Evolutionary conservation across 1,284 basidiomycete genomes (phyloP).

Genomic region (Lentinula novae-zelandiae): DNA sequence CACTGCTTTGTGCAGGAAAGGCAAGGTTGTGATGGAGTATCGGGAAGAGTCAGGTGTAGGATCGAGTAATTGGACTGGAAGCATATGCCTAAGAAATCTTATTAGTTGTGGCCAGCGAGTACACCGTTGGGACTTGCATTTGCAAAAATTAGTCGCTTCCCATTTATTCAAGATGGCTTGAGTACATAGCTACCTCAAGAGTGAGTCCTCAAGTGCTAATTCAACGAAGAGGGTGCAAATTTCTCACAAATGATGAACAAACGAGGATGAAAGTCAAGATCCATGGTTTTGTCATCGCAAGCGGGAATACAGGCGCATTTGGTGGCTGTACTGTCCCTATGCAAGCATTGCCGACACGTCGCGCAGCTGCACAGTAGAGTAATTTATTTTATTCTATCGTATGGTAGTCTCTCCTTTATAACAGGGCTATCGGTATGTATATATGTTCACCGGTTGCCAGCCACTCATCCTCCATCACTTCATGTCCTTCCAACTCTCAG

Average conservation of each 20-base stretch:
- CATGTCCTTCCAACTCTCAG: no score
- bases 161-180: slow-evolving; percentile 60
- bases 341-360: background rate
- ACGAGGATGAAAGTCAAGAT: slow-evolving; percentile 7
- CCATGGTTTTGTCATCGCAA: slow-evolving; percentile 9
- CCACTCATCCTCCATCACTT: no score
- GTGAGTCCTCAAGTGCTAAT: background rate
- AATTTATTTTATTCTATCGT: no score
- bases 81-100: slow-evolving; percentile 70
- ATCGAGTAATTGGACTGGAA: slow-evolving; percentile 87
- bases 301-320: slow-evolving; percentile 11
- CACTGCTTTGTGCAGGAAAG: slow-evolving; percentile 92
- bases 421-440: no score
- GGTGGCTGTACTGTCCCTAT: background rate
- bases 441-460: no score
- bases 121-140: slow-evolving; percentile 48
- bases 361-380: background rate
- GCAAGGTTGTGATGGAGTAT: slow-evolving; percentile 86
- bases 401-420: no score
- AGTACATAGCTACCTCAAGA: background rate
- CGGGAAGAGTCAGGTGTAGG: slow-evolving; percentile 75
- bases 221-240: background rate
- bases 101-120: slow-evolving; percentile 7
- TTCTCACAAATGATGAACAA: slow-evolving; percentile 20
- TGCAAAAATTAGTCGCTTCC: slow-evolving; percentile 82